Conservation (phyloP, 306 rosid species). For the Rubus idaeus region DNA sequence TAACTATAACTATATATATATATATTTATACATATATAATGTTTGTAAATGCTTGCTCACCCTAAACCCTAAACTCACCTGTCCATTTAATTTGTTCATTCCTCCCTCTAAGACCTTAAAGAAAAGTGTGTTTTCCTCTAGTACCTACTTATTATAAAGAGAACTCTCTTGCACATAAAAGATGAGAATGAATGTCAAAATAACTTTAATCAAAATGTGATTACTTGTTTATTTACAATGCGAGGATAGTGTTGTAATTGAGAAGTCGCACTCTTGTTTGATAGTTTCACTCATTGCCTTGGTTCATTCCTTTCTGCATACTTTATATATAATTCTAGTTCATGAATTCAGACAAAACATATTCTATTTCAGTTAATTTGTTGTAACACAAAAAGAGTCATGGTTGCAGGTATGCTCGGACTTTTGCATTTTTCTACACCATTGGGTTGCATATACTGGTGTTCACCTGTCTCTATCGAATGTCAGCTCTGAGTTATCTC, state of each 20-base stretch:
- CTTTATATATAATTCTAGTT: not conserved
- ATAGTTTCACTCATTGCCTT: not conserved
- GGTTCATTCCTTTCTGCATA: not conserved
- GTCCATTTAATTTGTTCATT: too few relatives aligned
- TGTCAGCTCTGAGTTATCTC: constrained; percentile 91
- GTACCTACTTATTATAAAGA: not conserved
- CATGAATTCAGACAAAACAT: not conserved
- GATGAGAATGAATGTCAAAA: too few relatives aligned
- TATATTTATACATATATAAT: not conserved
- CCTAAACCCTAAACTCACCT: too few relatives aligned
- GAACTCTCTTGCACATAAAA: too few relatives aligned
- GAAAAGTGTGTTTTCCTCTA: not conserved
- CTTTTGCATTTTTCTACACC: constrained; percentile 94
- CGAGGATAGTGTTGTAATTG: too few relatives aligned
- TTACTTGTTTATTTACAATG: too few relatives aligned
- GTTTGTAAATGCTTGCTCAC: not conserved
- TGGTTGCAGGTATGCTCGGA: constrained; percentile 79
- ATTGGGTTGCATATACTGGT: constrained; percentile 88
- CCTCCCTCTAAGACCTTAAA: too few relatives aligned
- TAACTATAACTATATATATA: not conserved
- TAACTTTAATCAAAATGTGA: too few relatives aligned
- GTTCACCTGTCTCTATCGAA: constrained; percentile 92
- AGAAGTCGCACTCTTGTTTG: too few relatives aligned
- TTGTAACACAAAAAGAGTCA: not conserved
- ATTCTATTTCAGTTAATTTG: not conserved